Evolutionary conservation across 495 filamentous ascomycete species (phyloP).

Genomic region (Gamarada debralockiae): DNA sequence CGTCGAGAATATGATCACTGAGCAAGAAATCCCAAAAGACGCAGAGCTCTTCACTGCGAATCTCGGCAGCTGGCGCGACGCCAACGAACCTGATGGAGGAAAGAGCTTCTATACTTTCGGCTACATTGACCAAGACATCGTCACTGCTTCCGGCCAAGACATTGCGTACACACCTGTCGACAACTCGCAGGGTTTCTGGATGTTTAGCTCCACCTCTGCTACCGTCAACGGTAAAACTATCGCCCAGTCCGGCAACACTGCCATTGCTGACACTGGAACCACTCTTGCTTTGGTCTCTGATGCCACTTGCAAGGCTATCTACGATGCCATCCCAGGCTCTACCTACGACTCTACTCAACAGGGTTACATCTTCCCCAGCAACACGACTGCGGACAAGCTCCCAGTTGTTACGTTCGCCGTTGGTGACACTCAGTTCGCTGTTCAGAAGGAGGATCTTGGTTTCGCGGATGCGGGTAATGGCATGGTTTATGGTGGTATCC

Average conservation of each 20-base stretch:
- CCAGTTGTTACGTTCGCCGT: constrained; percentile 67
- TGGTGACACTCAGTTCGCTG: constrained; percentile 57
- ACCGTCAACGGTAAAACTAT: constrained; percentile 59
- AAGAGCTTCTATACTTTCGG: constrained; percentile 79
- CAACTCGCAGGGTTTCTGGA: constrained; percentile 70
- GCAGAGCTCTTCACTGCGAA: constrained; percentile 71
- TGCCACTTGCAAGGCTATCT: constrained; percentile 60
- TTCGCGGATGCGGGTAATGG: constrained; percentile 41
- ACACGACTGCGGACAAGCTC: constrained; percentile 51
- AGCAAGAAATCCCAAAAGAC: constrained; percentile 58
- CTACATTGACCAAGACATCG: constrained; percentile 64
- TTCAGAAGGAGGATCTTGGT: constrained; percentile 69
- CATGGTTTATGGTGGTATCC: constrained; percentile 70
- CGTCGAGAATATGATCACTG: constrained; percentile 71
- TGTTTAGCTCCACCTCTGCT: constrained; percentile 57
- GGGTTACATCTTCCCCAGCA: constrained; percentile 63
- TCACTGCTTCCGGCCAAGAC: constrained; percentile 49
- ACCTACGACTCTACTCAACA: constrained; percentile 59
- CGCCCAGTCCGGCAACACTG: constrained; percentile 58
- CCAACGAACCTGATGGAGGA: constrained; percentile 47
- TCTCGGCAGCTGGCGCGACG: constrained; percentile 61
- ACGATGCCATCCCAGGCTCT: constrained; percentile 65
- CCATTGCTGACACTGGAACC: constrained; percentile 78
- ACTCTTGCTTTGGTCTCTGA: constrained; percentile 70
- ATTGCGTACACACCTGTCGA: constrained; percentile 65